Conservation (phyloP, 2,329 filamentous ascomycete species). For the Zalaria sp. region DNA sequence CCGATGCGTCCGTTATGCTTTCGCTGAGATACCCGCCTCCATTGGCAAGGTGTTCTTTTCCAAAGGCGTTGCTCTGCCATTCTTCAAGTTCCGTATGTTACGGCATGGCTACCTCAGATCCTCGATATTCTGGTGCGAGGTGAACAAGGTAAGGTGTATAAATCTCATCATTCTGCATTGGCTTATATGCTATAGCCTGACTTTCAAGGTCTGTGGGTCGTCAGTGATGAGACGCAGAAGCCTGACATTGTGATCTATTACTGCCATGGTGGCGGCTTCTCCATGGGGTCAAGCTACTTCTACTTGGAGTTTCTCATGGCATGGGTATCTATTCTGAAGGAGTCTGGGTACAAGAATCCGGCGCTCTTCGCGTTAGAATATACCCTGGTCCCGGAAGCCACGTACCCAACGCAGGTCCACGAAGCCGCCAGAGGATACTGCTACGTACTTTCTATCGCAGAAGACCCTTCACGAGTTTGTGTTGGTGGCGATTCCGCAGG, state of each 20-base stretch:
- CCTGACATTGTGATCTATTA: constrained; percentile 76
- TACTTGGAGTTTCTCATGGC: constrained; percentile 72
- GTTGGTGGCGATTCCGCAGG: constrained; percentile 72
- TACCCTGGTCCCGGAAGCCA: constrained; percentile 59
- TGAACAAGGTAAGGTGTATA: constrained; percentile 31
- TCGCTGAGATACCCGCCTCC: constrained; percentile 52
- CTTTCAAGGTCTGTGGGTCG: constrained; percentile 53
- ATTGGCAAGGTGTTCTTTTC: constrained; percentile 68
- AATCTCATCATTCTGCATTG: not conserved
- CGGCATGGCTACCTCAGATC: constrained; percentile 52
- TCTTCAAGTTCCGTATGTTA: constrained; percentile 61
- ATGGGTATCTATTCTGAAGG: constrained; percentile 52
- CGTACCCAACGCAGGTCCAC: constrained; percentile 59
- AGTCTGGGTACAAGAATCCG: constrained; percentile 56
- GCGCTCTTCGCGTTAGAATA: constrained; percentile 71
- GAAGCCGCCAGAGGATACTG: constrained; percentile 58
- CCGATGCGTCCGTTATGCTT: constrained; percentile 64
- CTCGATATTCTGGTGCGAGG: constrained; percentile 51
- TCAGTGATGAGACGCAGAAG: constrained; percentile 41
- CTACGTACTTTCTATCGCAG: constrained; percentile 47
- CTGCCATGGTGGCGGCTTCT: constrained; percentile 69
- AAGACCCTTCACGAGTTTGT: constrained; percentile 48
- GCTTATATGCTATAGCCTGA: constrained; percentile 7
- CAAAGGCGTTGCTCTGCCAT: constrained; percentile 57
- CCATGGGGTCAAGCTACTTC: constrained; percentile 70